Base-by-base conservation (phyloP, 2,329 filamentous ascomycete species). In the Pseudogymnoascus sp. region DNA sequence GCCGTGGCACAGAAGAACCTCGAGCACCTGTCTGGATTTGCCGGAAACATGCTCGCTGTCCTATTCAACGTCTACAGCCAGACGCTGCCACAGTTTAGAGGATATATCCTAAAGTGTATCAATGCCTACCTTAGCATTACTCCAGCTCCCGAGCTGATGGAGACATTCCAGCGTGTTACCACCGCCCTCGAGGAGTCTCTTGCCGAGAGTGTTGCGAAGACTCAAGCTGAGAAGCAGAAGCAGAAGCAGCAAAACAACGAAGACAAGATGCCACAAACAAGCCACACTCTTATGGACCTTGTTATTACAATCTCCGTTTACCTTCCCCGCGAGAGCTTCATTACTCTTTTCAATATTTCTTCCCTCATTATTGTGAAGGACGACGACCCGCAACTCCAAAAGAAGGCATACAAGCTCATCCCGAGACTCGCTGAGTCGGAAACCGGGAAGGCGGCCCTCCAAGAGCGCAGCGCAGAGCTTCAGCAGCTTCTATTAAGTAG, bases 41-140 rank as follows among this genome's bases (percentile, higher is more conserved):
- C 93, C 1, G 88, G 88, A 64, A 97, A 97, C 70, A 83, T 99
- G 76, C 84, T 99, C 42, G 92, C 94, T 5, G 93, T 97, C 0
- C 79, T 99, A n/a, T 97, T 99, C 81, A 99, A 99, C 72, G 93
- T 99, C 48, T 99, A 99, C 77, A 96, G 90, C 66, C 90, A 97
- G 74, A 99, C 94, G 0, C 81, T 99, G 27, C 93, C 94, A 2
- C 91, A 97, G 71, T 94, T 90, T 70, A 84, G 94, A 68, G 92
- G 91, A 0, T 91, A 90, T 18, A 94, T 99, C 61, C 79, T 99
- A 35, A 90, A 93, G 73, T 96, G 92, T 65, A 94, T 97, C 78
- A 97, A 97, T 75, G 87, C 91, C 4, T 97, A 92, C 75, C 78
- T 99, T 63, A 96, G 92, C 77, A 89, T 97, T 69, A 90, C 91